Percentiles rank a stretch among this genome's conserved stretches.
Evolutionary conservation across 176 grass and related monocot genomes (phyloP).

Genomic region (Musa itinerans): DNA sequence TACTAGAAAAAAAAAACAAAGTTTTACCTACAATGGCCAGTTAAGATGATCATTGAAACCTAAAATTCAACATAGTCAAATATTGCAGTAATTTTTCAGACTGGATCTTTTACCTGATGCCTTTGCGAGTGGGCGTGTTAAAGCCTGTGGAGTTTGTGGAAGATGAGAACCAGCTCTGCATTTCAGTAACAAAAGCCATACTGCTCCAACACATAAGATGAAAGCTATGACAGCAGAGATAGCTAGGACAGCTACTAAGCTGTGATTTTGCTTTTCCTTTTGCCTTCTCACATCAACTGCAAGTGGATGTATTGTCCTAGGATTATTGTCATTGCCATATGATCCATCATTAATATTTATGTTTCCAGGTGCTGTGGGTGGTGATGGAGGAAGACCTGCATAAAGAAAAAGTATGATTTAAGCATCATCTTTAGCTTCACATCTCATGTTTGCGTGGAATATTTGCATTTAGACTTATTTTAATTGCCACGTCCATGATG

Average conservation of each 20-base stretch:
- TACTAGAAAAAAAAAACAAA: not conserved
- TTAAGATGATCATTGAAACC: not conserved
- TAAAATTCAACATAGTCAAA: not conserved
- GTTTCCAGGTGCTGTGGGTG: conserved; percentile 43
- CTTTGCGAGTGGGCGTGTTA: conserved; percentile 28
- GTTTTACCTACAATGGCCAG: not conserved
- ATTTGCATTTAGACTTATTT: too few relatives aligned
- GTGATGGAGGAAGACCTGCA: conserved; percentile 72
- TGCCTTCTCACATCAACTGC: conserved; percentile 60
- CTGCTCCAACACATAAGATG: conserved; percentile 61
- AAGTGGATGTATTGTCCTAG: conserved; percentile 36
- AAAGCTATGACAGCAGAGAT: conserved; percentile 68
- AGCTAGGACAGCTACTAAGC: conserved; percentile 60
- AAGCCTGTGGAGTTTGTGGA: conserved; percentile 28
- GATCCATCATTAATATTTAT: conserved; percentile 31
- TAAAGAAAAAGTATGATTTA: not conserved
- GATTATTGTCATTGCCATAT: conserved; percentile 44
- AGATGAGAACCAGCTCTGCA: conserved; percentile 32
- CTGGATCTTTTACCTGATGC: conserved; percentile 41
- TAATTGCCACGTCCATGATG: too few relatives aligned
- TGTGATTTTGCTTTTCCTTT: conserved; percentile 46
- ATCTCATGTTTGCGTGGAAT: too few relatives aligned
- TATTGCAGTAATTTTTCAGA: not conserved
- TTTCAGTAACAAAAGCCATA: conserved; percentile 63
- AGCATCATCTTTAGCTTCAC: too few relatives aligned